Conservation (phyloP, 2,329 filamentous ascomycete genomes). For the Xylariales sp. region DNA sequence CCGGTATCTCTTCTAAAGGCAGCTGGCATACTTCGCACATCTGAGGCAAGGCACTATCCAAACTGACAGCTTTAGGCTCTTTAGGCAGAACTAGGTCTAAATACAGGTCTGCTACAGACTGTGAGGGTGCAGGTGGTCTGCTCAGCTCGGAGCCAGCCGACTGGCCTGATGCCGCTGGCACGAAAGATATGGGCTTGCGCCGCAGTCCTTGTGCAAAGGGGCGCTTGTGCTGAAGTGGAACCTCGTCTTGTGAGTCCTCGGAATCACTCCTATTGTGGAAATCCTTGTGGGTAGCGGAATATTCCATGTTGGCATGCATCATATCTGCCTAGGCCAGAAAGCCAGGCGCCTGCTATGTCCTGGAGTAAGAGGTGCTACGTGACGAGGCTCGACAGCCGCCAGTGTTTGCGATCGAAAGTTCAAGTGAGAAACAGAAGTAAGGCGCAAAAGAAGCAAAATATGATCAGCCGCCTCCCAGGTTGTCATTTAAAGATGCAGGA, state of each 20-base stretch:
- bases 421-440: too few species aligned
- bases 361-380: too few species aligned
- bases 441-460: too few species aligned
- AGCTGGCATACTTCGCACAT: conserved; percentile 58
- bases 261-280: too few species aligned
- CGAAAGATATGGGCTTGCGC: conserved; percentile 51
- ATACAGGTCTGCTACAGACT: conserved; percentile 54
- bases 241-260: conserved; percentile 22
- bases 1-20: conserved; percentile 33
- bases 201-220: conserved; percentile 54
- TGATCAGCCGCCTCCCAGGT: too few species aligned
- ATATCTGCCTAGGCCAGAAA: too few species aligned
- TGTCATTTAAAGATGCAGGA: too few species aligned
- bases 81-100: conserved; percentile 61
- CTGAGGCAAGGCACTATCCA: conserved; percentile 12
- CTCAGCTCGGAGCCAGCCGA: conserved; percentile 18
- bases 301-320: too few species aligned
- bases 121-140: conserved; percentile 18
- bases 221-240: conserved; percentile 48
- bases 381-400: too few species aligned
- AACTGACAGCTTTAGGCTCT: conserved; percentile 9
- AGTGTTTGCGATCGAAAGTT: too few species aligned
- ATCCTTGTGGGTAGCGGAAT: too few species aligned
- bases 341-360: too few species aligned
- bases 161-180: conserved; percentile 44